Evolutionary conservation across 345 rosid genomes (phyloP).

Genomic region (Fremontodendron californicum): DNA sequence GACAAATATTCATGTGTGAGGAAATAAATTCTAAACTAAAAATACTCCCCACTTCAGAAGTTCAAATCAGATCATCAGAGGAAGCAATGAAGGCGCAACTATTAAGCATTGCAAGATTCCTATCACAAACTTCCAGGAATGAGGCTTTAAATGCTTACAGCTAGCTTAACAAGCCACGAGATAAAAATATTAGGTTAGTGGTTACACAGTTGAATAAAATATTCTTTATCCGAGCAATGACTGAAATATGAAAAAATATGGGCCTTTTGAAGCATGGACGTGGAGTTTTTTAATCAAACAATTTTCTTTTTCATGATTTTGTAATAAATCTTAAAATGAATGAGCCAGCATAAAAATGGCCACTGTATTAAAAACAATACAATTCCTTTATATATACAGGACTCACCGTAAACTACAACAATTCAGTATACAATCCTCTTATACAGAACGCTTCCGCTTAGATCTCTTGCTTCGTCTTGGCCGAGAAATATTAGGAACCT

Average conservation of each 20-base stretch:
- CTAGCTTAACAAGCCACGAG: background rate
- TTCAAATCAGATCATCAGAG: constrained; percentile 1
- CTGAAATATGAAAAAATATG: constrained; percentile 1
- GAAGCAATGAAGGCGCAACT: background rate
- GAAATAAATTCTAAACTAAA: background rate
- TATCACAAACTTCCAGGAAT: background rate
- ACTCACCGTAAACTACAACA: constrained; percentile 41
- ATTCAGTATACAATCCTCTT: constrained; percentile 21
- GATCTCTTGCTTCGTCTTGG: constrained; percentile 85
- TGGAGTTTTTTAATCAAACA: constrained; percentile 7
- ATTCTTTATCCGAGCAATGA: background rate
- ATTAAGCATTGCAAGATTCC: background rate
- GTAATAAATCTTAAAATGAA: constrained; percentile 24
- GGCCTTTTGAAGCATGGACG: constrained; percentile 6
- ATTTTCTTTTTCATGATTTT: constrained; percentile 9
- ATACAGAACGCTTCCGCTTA: constrained; percentile 76
- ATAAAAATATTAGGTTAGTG: background rate
- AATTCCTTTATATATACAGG: constrained; percentile 29
- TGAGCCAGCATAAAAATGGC: constrained; percentile 41
- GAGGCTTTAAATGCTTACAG: background rate
- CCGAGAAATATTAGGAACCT: constrained; percentile 52
- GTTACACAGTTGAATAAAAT: background rate
- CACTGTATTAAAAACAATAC: constrained; percentile 26
- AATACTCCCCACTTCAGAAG: background rate
- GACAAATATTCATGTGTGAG: background rate